These are phyloP conservation scores for Claviceps sorghi DNA, from an alignment of 2,329 filamentous ascomycete genomes.

Conservation along the genomic window DNA sequence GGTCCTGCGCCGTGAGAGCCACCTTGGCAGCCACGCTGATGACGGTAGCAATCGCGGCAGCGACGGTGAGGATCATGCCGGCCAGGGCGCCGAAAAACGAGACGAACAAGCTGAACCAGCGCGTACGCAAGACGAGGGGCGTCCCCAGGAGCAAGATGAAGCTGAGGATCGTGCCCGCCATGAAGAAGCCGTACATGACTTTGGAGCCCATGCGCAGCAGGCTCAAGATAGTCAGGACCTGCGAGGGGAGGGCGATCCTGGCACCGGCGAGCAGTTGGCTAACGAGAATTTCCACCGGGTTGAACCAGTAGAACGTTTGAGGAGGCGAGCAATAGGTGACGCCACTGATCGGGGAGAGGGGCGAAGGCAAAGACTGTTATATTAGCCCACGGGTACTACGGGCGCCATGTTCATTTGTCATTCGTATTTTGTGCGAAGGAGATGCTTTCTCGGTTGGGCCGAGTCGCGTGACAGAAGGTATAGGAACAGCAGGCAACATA, in stretches of 20 bases:
- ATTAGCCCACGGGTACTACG: background rate
- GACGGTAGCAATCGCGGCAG: constrained; percentile 61
- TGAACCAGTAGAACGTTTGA: constrained; percentile 70
- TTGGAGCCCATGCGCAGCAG: constrained; percentile 62
- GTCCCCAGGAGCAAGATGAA: constrained; percentile 58
- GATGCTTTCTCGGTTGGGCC: background rate
- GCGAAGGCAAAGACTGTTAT: background rate
- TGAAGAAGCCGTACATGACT: constrained; percentile 82
- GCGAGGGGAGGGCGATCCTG: constrained; percentile 62
- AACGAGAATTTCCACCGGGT: constrained; percentile 69
- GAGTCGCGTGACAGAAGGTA: background rate
- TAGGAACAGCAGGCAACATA: constrained; percentile 16
- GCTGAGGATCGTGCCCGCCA: constrained; percentile 54
- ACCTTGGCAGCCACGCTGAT: constrained; percentile 73
- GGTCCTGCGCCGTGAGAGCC: constrained; percentile 54
- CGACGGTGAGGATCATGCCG: constrained; percentile 53
- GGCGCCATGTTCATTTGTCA: background rate
- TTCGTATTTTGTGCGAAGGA: background rate
- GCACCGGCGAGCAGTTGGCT: constrained; percentile 70
- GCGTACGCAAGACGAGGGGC: constrained; percentile 37
- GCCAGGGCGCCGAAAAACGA: constrained; percentile 53
- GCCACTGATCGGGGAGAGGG: constrained; percentile 30
- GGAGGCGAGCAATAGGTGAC: constrained; percentile 64
- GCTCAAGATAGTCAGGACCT: constrained; percentile 58
- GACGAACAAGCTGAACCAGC: constrained; percentile 52